Evolutionary conservation across 2,329 filamentous ascomycete species (phyloP).

Genomic region (Verticillium albo-atrum): DNA sequence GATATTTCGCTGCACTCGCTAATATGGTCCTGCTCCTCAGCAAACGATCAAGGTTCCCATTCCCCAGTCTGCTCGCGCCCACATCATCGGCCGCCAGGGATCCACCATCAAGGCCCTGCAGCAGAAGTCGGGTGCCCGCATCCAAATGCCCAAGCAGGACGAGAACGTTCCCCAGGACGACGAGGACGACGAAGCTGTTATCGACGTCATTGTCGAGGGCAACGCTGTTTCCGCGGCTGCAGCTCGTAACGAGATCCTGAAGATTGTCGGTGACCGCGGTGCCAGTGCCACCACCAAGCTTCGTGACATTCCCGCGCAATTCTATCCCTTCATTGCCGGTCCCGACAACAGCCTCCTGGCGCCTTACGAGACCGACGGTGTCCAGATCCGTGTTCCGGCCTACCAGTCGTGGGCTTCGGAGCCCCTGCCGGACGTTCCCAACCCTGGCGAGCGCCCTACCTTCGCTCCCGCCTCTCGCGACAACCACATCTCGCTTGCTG

Average conservation of each 20-base stretch:
- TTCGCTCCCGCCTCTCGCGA: slow-evolving; percentile 69
- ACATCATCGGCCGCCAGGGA: slow-evolving; percentile 91
- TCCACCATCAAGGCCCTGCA: slow-evolving; percentile 86
- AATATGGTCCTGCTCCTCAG: slow-evolving; percentile 19
- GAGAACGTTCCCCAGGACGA: slow-evolving; percentile 49
- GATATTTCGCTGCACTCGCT: background rate
- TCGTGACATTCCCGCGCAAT: slow-evolving; percentile 81
- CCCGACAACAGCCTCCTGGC: slow-evolving; percentile 64
- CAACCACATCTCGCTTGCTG: slow-evolving; percentile 77
- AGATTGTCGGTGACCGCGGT: slow-evolving; percentile 82
- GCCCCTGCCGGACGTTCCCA: slow-evolving; percentile 59
- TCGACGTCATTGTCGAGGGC: slow-evolving; percentile 86
- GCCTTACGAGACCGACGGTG: slow-evolving; percentile 68
- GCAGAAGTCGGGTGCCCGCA: slow-evolving; percentile 82
- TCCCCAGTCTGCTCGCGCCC: slow-evolving; percentile 75
- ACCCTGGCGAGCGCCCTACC: slow-evolving; percentile 59
- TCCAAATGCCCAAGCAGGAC: slow-evolving; percentile 82
- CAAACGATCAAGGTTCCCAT: slow-evolving; percentile 69
- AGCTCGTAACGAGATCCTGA: slow-evolving; percentile 77
- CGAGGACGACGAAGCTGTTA: slow-evolving; percentile 75
- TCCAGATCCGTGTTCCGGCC: slow-evolving; percentile 78
- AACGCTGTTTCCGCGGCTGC: slow-evolving; percentile 83
- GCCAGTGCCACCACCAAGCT: slow-evolving; percentile 78
- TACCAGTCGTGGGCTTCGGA: slow-evolving; percentile 72
- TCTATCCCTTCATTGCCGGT: slow-evolving; percentile 92